Base-by-base conservation (phyloP, 176 grass and related monocot species). In the Triticum timopheevii region DNA sequence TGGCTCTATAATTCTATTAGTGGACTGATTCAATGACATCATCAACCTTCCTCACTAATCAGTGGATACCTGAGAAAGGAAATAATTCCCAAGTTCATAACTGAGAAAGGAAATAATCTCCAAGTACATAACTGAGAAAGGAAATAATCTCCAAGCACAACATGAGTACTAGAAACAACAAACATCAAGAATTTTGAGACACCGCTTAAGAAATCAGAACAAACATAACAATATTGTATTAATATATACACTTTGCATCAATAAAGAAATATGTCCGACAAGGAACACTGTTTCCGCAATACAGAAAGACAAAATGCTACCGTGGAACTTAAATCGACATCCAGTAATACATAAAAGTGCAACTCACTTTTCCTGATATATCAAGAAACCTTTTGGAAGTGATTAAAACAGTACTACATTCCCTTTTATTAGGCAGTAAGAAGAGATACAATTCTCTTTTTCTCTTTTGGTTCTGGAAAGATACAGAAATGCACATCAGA, bases 11-110 rank as follows among this genome's bases (percentile, higher is more conserved):
- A 95, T 85, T 80, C 91, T 93, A 22, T 98, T 93, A 65, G 80
- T 92, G 38, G 93, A 95, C 39, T 98, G 89, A 88, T 89, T 91
- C 65, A 93, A 77, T 87, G 91, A 88, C 89, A 95, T 87, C 74
- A 93, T 8, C 62, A 98, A 76, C 68, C 93, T 93, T 83, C 93
- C 95, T 47, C 89, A 95, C 80, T 93, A 91, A 92, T 98, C 93
- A 80, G 90, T 84, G 34, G 93, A 90, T 30, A 93, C 91, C 95
- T 98, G 75, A 83, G 44, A 11, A 45, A 45, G 44, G 40, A 42
- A 42, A 42, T 42, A 10, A 42, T 42, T 9, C 2, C 40, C 40
- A 42, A 42, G 40, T 42, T 3, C 40, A 10, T 44, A 93, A 88
- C 95, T 98, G 74, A 83, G 42, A 11, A 45, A 45, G 3, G 45